Evolutionary conservation across 116 monocot species (phyloP), one percentile per base, ranked within the genome.

Genomic region (Dioscorea cayenensis): DNA sequence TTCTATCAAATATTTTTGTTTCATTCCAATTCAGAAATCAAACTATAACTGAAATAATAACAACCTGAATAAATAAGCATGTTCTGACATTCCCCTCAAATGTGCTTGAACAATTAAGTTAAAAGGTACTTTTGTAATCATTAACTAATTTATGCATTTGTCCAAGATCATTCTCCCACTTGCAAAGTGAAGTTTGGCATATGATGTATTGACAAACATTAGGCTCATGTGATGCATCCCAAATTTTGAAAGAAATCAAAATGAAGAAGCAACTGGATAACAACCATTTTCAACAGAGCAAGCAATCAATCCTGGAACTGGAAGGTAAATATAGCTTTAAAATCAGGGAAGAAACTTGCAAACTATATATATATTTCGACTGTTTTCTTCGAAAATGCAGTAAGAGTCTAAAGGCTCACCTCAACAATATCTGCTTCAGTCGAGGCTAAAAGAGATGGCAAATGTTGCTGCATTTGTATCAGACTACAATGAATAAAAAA

Each of bases 371-470:
- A 81, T 70, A 86, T 92, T 25, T 83, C 83, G 66, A 79, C 68
- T 49, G 92, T 75, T 81, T 88, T 92, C 72, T 85, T 88, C 49
- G 81, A 64, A 71, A 88, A 88, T 68, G 88, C 81, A 73, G 77
- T 77, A 68, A 92, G 78, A 7, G 92, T 92, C 68, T 88, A 79
- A 64, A 92, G 76, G 75, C 81, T 85, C 68, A 79, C 78, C 77
- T 92, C 92, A 59, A 92, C 68, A 55, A 92, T 72, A 76, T 88
- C 88, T 27, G 79, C 84, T 80, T 88, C 88, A 68, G 81, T 86
- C 37, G 81, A 88, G 68, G 85, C 74, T 64, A 92, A 76, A 69
- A 92, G 82, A 29, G 75, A 66, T 66, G 86, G 81, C 27, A 92
- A 83, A 84, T 88, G 72, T 64, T 88, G 88, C 85, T 83, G 80